A percentile compares a stretch with the other conserved stretches of the same genome.
phyloP scores from a whole-genome alignment of 768 basidiomycete genomes.

The Gymnopilus junonius region DNA sequence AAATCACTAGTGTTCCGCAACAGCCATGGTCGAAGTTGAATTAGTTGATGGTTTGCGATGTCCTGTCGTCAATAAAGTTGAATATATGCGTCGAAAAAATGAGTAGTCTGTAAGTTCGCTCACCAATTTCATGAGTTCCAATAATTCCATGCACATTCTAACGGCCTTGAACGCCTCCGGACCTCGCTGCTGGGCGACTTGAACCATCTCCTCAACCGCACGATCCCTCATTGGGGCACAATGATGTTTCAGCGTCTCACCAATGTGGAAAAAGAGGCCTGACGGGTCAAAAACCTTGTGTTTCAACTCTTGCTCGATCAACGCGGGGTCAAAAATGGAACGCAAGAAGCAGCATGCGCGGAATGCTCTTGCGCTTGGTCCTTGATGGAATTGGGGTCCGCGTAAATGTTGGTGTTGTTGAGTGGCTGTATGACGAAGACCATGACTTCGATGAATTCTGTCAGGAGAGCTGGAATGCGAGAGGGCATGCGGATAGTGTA shows the following conservation, averaged over 20 bases:
- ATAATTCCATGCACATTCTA: constrained; percentile 83
- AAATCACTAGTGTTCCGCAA: constrained; percentile 79
- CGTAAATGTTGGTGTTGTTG: constrained; percentile 61
- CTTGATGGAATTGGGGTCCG: constrained; percentile 61
- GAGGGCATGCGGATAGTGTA: constrained; percentile 73
- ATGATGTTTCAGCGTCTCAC: constrained; percentile 82
- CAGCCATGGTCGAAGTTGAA: constrained; percentile 90
- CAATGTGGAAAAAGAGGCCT: constrained; percentile 78
- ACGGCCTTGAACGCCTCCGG: constrained; percentile 75
- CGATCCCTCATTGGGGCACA: constrained; percentile 94
- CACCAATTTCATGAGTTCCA: constrained; percentile 96
- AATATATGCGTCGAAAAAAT: not conserved
- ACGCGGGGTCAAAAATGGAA: constrained; percentile 78
- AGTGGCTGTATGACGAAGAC: constrained; percentile 85
- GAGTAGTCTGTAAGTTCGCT: constrained; percentile 33
- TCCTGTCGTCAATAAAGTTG: constrained; percentile 55
- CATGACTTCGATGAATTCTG: constrained; percentile 81
- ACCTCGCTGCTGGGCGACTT: constrained; percentile 60
- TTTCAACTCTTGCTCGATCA: constrained; percentile 82
- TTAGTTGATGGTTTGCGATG: constrained; percentile 95
- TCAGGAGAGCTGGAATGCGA: constrained; percentile 69
- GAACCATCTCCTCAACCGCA: constrained; percentile 83
- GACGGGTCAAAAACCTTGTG: constrained; percentile 80
- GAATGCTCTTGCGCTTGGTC: constrained; percentile 65
- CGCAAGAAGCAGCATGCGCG: constrained; percentile 68